phyloP scores from a whole-genome alignment of 768 basidiomycete genomes.

The Hygrocybe coccinea region DNA sequence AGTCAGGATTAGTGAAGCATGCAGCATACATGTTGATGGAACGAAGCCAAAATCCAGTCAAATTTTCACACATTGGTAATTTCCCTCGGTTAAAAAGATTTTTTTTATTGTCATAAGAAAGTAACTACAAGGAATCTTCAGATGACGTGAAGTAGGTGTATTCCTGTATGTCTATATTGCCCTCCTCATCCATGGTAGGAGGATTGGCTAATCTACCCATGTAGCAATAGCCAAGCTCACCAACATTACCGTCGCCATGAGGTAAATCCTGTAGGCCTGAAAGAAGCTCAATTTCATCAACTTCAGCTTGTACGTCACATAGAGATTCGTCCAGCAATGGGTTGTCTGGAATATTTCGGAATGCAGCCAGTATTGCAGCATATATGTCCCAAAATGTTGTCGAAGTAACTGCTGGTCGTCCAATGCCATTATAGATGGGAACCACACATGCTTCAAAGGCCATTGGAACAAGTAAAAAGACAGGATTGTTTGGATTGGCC shows the following conservation, averaged over 20 bases:
- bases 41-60: no score
- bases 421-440: constrained; percentile 20
- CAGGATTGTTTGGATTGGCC: constrained; percentile 29
- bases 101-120: background rate
- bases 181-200: no score
- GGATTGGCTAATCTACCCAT: background rate
- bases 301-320: background rate
- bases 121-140: background rate
- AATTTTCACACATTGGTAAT: no score
- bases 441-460: constrained; percentile 20
- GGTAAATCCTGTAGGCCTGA: background rate
- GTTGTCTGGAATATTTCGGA: background rate
- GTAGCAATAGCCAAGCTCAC: background rate
- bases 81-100: no score
- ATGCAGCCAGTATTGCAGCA: background rate
- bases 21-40: no score
- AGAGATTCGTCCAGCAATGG: background rate
- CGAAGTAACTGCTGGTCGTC: constrained; percentile 18
- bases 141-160: background rate
- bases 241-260: background rate
- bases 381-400: constrained; percentile 22
- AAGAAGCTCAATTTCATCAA: background rate
- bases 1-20: background rate
- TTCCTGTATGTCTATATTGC: no score
- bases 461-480: constrained; percentile 35